Evolutionary conservation across 768 basidiomycete species (phyloP), one percentile per base, ranked within the genome.

Genomic region (Collybia mongolica): DNA sequence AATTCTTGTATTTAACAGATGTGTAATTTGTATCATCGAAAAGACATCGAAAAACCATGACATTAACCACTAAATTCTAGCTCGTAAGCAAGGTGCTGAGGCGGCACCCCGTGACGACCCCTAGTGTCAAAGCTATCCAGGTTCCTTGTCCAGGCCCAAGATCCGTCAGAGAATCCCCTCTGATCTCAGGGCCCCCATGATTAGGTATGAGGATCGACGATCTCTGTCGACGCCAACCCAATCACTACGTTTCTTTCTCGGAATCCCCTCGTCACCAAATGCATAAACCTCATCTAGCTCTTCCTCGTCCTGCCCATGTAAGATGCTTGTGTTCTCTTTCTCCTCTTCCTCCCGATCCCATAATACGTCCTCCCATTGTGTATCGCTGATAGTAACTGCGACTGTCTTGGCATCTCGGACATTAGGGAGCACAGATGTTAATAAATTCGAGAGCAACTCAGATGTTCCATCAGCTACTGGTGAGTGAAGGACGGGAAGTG

Each of bases 151-250:
- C 24, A 26, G 24, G 24, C 41, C 39, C 46, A 32, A 44, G 48
- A 28, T 28, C 26, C 19, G 5, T 65, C 58, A 72, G 37, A 91
- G 60, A 18, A 91, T 75, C 4, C 84, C 85, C 65, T 92, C 90
- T 14, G 82, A 82, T 56, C 79, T 80, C 55, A 92, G 64, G 17
- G 85, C 87, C 41, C 88, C 88, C 59, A 90, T 82, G 48, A 91
- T 90, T 60, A 89, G 66, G 68, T 82, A 91, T 18, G 90, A 88
- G 9, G 88, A 89, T 52, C 89, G 72, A 47, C 85, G 78, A 61
- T 93, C 90, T 62, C 89, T 79, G 59, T 90, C 86, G 32, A 88
- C 75, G 1, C 90, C 90, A 23, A 76, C 65, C 90, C 90, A 93
- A 58, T 91, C 90, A 1, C 82, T 82, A 51, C 73, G 72, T 47